These are phyloP conservation scores for Schrenkiella parvula DNA, from an alignment of 345 rosid genomes.

Conservation along the genomic window DNA sequence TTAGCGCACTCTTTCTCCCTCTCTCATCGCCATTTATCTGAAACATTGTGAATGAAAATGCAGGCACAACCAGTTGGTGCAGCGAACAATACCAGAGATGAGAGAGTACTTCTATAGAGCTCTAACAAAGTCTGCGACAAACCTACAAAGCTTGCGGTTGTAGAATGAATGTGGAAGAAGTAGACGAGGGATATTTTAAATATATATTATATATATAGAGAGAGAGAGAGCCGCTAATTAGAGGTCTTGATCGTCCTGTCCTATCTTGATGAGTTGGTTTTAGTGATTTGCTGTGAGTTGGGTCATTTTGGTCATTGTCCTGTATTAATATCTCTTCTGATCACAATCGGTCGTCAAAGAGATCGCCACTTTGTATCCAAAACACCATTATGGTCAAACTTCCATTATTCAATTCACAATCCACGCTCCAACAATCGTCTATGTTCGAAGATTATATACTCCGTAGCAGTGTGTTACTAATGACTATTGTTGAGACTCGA, in stretches of 20 bases:
- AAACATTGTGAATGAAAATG: conserved; percentile 21
- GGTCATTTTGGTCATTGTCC: conserved; percentile 8
- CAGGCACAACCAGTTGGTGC: conserved; percentile 73
- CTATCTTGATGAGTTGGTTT: not conserved
- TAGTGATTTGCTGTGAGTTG: conserved; percentile 15
- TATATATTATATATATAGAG: not conserved
- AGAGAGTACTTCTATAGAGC: conserved; percentile 69
- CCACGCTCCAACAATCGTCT: not conserved
- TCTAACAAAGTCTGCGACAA: conserved; percentile 61
- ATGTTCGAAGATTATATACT: no score
- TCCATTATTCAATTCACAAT: conserved; percentile 12
- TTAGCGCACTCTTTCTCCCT: not conserved
- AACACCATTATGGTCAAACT: conserved; percentile 2
- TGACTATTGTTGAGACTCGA: not conserved
- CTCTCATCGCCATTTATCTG: not conserved
- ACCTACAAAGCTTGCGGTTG: conserved; percentile 44
- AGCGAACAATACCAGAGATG: conserved; percentile 72
- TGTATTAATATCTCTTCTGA: conserved; percentile 22
- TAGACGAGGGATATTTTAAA: conserved; percentile 30
- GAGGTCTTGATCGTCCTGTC: conserved; percentile 23
- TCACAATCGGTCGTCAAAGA: conserved; percentile 17
- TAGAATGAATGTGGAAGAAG: conserved; percentile 41
- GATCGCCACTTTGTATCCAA: conserved; percentile 3
- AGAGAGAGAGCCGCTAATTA: conserved; percentile 16
- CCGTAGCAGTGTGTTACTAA: no score